phyloP scores from a whole-genome alignment of 129 eudicot genomes.

The Flaveria bidentis region DNA sequence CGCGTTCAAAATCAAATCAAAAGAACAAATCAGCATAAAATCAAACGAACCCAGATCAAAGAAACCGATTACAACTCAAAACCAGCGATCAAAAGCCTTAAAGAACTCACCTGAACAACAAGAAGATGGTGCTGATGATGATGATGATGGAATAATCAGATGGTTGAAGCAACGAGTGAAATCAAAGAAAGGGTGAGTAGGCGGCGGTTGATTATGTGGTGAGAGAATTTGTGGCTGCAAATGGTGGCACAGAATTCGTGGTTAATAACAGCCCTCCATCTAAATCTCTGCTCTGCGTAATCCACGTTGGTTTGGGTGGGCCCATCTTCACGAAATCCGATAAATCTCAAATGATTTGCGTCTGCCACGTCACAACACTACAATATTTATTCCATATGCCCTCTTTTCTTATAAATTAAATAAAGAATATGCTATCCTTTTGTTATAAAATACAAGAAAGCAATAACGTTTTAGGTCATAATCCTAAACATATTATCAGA shows the following conservation, averaged over 20 bases:
- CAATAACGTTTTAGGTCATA: too few relatives aligned
- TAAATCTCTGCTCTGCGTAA: constrained; percentile 27
- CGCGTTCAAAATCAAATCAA: too few relatives aligned
- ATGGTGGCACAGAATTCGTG: constrained; percentile 30
- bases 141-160: background rate
- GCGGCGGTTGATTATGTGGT: constrained; percentile 23
- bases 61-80: background rate
- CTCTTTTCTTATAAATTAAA: background rate
- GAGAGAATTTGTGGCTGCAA: constrained; percentile 40
- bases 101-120: constrained; percentile 9
- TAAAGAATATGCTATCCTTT: background rate
- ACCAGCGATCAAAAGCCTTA: background rate
- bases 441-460: background rate
- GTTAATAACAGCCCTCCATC: constrained; percentile 27
- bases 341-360: background rate
- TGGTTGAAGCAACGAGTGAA: constrained; percentile 4
- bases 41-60: background rate
- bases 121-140: too few relatives aligned
- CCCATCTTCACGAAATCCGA: background rate
- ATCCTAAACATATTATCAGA: too few relatives aligned
- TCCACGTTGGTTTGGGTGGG: constrained; percentile 35
- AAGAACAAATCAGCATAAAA: too few relatives aligned
- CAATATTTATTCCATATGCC: background rate
- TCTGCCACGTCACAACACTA: background rate
- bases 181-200: constrained; percentile 20